Evolutionary conservation across 2,329 filamentous ascomycete genomes (phyloP), one percentile per base, ranked within the genome.

Genomic region (Cordyceps cicadae): DNA sequence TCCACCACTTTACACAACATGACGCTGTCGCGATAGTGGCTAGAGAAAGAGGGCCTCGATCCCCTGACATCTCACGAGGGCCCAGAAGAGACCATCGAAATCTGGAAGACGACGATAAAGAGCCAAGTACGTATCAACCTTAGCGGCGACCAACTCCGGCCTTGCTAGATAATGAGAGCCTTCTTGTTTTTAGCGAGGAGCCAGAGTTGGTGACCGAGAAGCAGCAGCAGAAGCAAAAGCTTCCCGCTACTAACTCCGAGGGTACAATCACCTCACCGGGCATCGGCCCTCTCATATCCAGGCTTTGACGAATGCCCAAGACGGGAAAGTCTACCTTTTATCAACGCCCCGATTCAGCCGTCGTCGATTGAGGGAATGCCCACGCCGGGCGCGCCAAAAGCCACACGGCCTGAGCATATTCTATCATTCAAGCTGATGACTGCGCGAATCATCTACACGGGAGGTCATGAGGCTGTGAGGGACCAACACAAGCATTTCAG

Each of bases 281-380:
- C n/a, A 45, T 68, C n/a, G 67, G 68, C 3, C 63, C 64, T 0
- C 55, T 58, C 15, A 54, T 68, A n/a, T n/a, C n/a, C n/a, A n/a
- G n/a, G n/a, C n/a, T n/a, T n/a, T n/a, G n/a, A n/a, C n/a, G n/a
- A n/a, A n/a, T n/a, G n/a, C n/a, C n/a, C n/a, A n/a, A n/a, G n/a
- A n/a, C n/a, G n/a, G n/a, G n/a, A n/a, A n/a, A n/a, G n/a, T n/a
- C n/a, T n/a, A n/a, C n/a, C n/a, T n/a, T n/a, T n/a, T n/a, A n/a
- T n/a, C n/a, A n/a, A n/a, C n/a, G n/a, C n/a, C n/a, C n/a, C n/a
- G n/a, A n/a, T n/a, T n/a, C n/a, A n/a, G n/a, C n/a, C n/a, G n/a
- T n/a, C n/a, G n/a, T n/a, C n/a, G n/a, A n/a, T n/a, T n/a, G n/a
- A n/a, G n/a, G n/a, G n/a, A n/a, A n/a, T n/a, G n/a, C n/a, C n/a